A percentile compares a stretch with the other conserved stretches of the same genome.
These are phyloP conservation scores for Pezicula radicicola DNA, from an alignment of 2,329 filamentous ascomycete genomes.

Conservation along the genomic window DNA sequence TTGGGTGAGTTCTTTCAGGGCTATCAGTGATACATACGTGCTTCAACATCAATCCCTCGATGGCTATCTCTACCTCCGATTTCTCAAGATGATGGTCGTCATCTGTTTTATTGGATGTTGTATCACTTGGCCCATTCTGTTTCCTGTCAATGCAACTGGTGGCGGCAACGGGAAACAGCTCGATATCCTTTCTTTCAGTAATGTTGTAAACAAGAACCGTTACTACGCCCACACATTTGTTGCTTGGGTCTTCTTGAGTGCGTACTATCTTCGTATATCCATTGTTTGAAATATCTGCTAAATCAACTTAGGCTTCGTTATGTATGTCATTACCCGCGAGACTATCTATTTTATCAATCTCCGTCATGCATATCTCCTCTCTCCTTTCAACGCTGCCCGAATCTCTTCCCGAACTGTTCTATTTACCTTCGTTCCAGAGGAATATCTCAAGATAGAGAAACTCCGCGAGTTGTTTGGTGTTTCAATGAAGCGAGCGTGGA, in stretches of 20 bases:
- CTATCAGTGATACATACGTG: constrained; percentile 69
- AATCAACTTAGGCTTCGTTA: constrained; percentile 63
- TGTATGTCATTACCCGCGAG: constrained; percentile 85
- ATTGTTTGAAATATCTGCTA: not conserved
- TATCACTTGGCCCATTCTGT: constrained; percentile 78
- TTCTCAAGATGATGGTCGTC: constrained; percentile 72
- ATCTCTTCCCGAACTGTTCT: constrained; percentile 88
- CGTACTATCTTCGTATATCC: constrained; percentile 1
- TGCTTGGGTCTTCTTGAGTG: constrained; percentile 72
- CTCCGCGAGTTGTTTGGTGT: constrained; percentile 77
- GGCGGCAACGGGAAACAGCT: constrained; percentile 63
- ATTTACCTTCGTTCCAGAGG: constrained; percentile 76
- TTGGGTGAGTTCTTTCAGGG: constrained; percentile 66
- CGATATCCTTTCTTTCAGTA: constrained; percentile 77
- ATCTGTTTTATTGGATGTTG: constrained; percentile 79
- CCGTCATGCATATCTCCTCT: constrained; percentile 85
- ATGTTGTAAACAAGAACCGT: constrained; percentile 59
- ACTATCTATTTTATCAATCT: constrained; percentile 88
- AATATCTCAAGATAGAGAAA: constrained; percentile 75
- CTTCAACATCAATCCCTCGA: constrained; percentile 90
- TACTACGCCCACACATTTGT: constrained; percentile 81
- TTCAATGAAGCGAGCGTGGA: constrained; percentile 79
- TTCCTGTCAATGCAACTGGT: constrained; percentile 83
- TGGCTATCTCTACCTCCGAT: constrained; percentile 86
- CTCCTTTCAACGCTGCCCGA: constrained; percentile 76